phyloP scores from a whole-genome alignment of 495 filamentous ascomycete genomes.

The Rhizodiscina lignyota region DNA sequence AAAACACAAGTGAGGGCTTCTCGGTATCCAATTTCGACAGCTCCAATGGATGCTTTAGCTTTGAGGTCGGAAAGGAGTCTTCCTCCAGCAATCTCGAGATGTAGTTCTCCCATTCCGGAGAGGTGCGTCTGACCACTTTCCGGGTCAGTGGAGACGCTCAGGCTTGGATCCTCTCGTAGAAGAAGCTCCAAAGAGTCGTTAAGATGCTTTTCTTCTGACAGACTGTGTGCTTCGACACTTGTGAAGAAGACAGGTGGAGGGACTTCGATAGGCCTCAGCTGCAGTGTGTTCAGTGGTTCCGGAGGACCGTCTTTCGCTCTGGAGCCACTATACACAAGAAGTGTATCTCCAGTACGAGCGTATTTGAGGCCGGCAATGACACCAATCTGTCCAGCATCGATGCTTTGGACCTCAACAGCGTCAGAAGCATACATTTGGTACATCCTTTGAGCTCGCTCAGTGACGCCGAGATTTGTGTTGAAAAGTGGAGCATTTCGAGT shows the following conservation, averaged over 20 bases:
- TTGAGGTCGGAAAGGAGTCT: slow-evolving; percentile 79
- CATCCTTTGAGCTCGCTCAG: slow-evolving; percentile 65
- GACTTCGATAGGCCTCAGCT: slow-evolving; percentile 74
- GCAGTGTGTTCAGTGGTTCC: slow-evolving; percentile 53
- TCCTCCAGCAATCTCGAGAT: slow-evolving; percentile 87
- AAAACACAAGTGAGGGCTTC: slow-evolving; percentile 50
- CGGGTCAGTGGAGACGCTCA: slow-evolving; percentile 71
- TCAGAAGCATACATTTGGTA: slow-evolving; percentile 87
- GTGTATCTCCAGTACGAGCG: slow-evolving; percentile 82
- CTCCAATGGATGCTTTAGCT: slow-evolving; percentile 76
- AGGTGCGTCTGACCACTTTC: slow-evolving; percentile 88
- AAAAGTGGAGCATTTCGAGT: slow-evolving; percentile 56
- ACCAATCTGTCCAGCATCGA: slow-evolving; percentile 83
- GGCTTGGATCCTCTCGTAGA: slow-evolving; percentile 81
- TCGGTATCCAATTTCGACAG: slow-evolving; percentile 87
- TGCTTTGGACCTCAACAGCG: slow-evolving; percentile 63
- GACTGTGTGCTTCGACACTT: slow-evolving; percentile 69
- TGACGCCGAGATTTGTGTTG: slow-evolving; percentile 75
- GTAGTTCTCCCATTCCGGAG: slow-evolving; percentile 95
- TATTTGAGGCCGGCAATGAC: slow-evolving; percentile 83
- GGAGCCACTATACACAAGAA: slow-evolving; percentile 53
- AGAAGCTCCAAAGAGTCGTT: slow-evolving; percentile 59
- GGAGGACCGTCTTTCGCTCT: slow-evolving; percentile 44
- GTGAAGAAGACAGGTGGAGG: slow-evolving; percentile 95
- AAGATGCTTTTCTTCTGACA: slow-evolving; percentile 61